These are phyloP conservation scores for Murraya koenigii DNA, from an alignment of 345 rosid genomes.

Conservation along the genomic window DNA sequence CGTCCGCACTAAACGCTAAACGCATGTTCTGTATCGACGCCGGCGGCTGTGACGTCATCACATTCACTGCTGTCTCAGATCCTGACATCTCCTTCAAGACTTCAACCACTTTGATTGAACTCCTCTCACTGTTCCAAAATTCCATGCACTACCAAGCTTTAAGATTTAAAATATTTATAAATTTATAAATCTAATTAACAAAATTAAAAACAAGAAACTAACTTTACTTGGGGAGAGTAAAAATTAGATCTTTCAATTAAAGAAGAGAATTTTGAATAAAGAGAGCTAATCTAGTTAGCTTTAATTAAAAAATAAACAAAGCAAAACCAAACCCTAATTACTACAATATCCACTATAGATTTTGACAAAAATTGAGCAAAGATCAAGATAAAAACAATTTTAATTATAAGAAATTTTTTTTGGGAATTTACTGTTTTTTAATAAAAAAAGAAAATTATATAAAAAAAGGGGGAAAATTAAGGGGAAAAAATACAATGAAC, in stretches of 20 bases:
- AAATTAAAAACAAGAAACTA: background rate
- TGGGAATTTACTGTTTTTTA: slow-evolving; percentile 23
- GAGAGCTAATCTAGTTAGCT: slow-evolving; percentile 14
- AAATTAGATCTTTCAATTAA: background rate
- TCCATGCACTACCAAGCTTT: slow-evolving; percentile 11
- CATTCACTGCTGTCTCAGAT: slow-evolving; percentile 53
- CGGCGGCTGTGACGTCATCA: slow-evolving; percentile 33
- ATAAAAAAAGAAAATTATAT: background rate
- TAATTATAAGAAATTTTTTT: slow-evolving; percentile 6
- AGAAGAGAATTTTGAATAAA: background rate
- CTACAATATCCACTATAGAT: background rate
- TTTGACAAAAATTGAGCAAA: background rate
- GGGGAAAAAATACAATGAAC: slow-evolving; percentile 16
- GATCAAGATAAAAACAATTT: background rate
- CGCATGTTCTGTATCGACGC: slow-evolving; percentile 51
- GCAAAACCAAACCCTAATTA: slow-evolving; percentile 20
- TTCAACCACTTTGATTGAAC: background rate
- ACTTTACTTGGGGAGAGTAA: background rate
- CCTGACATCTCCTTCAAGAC: slow-evolving; percentile 36
- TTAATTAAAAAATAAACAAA: background rate
- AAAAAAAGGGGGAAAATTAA: background rate
- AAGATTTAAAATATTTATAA: background rate
- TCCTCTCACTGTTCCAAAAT: slow-evolving; percentile 6
- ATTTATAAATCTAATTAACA: background rate
- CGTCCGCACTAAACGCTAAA: slow-evolving; percentile 44